These are phyloP conservation scores for Geranium incanum DNA, from an alignment of 441 rosid genomes.

Conservation along the genomic window DNA sequence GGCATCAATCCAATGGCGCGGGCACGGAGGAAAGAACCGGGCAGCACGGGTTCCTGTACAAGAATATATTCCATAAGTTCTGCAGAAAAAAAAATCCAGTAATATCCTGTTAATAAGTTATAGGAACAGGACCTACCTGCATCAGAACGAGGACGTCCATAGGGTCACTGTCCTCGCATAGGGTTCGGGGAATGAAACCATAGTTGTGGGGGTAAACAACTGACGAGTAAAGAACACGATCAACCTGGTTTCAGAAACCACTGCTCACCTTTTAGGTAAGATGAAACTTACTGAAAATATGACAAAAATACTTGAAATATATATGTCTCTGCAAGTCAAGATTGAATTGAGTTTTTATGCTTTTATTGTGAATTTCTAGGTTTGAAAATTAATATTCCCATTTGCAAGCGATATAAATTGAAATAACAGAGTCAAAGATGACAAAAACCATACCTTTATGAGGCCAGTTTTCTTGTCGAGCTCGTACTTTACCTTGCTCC, in stretches of 20 bases:
- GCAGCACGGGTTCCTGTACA: slow-evolving; percentile 75
- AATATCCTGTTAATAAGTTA: too few species aligned
- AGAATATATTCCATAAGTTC: slow-evolving; percentile 5
- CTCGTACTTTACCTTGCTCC: slow-evolving; percentile 93
- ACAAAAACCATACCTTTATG: slow-evolving; percentile 47
- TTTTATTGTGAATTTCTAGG: not conserved
- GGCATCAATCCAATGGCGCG: slow-evolving; percentile 99
- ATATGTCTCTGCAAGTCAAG: not conserved
- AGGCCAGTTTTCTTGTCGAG: slow-evolving; percentile 86
- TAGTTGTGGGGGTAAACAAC: slow-evolving; percentile 99
- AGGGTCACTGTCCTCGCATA: slow-evolving; percentile 97
- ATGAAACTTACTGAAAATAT: too few species aligned
- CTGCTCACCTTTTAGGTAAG: too few species aligned
- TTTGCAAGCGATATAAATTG: not conserved
- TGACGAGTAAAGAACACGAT: slow-evolving; percentile 90
- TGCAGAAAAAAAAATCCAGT: too few species aligned
- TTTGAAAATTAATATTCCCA: not conserved
- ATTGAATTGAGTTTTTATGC: not conserved
- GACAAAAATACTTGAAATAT: too few species aligned
- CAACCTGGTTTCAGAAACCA: slow-evolving; percentile 46
- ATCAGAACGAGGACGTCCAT: slow-evolving; percentile 85
- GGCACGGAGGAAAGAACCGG: slow-evolving; percentile 88
- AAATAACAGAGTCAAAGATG: not conserved
- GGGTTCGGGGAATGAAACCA: slow-evolving; percentile 91
- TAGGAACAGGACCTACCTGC: slow-evolving; percentile 52